phyloP scores from a whole-genome alignment of 2,329 filamentous ascomycete species.

The Polytolypa hystricis region DNA sequence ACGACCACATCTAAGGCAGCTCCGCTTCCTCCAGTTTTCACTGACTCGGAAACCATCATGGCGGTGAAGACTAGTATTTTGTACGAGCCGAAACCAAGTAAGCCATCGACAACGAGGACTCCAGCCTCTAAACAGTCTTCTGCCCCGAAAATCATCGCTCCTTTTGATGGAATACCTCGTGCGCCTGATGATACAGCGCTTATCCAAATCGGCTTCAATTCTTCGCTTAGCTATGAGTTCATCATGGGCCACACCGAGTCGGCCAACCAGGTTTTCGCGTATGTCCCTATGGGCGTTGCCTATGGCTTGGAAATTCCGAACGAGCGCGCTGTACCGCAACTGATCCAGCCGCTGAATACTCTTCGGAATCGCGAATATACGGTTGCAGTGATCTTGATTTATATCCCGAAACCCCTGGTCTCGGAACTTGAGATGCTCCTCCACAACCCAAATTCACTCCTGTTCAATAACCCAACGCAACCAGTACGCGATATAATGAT shows the following conservation, averaged over 20 bases:
- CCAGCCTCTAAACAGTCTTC: constrained; percentile 35
- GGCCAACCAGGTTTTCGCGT: constrained; percentile 74
- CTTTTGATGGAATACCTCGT: constrained; percentile 47
- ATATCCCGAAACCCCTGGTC: constrained; percentile 62
- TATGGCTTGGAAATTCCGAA: constrained; percentile 44
- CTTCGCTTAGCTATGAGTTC: constrained; percentile 72
- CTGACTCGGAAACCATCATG: constrained; percentile 10
- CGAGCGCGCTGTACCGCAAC: constrained; percentile 53
- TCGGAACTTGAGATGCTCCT: constrained; percentile 58
- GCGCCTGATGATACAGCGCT: constrained; percentile 55
- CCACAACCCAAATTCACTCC: constrained; percentile 55
- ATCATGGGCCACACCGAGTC: constrained; percentile 61
- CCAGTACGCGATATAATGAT: constrained; percentile 63
- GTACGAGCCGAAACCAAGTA: constrained; percentile 16
- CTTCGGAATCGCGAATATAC: constrained; percentile 39
- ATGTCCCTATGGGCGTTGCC: constrained; percentile 59
- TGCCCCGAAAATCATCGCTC: constrained; percentile 66
- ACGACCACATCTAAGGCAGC: constrained; percentile 1
- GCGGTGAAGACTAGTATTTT: constrained; percentile 13
- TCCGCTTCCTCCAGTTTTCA: constrained; percentile 9
- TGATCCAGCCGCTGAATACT: constrained; percentile 68
- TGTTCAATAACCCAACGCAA: constrained; percentile 60
- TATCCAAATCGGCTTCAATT: constrained; percentile 77
- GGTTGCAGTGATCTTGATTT: constrained; percentile 67
- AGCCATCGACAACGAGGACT: constrained; percentile 23